Base-by-base conservation (phyloP, 352 stramenopile genomes). In the Pythium periplocum region DNA sequence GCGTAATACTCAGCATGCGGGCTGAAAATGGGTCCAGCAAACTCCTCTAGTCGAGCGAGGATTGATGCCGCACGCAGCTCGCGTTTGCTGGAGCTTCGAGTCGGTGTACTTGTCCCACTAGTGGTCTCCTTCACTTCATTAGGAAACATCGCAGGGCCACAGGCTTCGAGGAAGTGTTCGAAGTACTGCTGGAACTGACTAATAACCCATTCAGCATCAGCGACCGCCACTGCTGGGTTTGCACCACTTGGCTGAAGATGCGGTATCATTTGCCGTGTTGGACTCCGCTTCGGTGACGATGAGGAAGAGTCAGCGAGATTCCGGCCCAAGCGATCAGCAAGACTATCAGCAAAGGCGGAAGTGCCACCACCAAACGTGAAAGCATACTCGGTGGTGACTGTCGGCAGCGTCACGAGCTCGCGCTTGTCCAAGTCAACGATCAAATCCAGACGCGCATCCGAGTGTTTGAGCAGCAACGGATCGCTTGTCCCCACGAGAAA, bases 151-250 rank as follows among this genome's bases (percentile, higher is more conserved):
- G 45, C 50, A 40, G 53, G 66, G 62, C 60, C 69, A n/a, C 52
- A 68, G 35, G 73, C 65, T 9, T 76, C 59, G 12, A 86, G 33
- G 38, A 89, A 75, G 10, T 75, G 62, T 33, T 87, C 74, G 57
- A 87, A 87, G 59, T 86, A 88, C 9, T 48, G 49, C 48, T 78
- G 76, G 40, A 85, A 87, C 53, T 88, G 75, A 1, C 50, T 51
- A 4, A 87, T 58, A 0, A 88, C 56, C 76, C 78, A 92, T 26
- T 85, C 71, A 3, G 75, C 63, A 43, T 92, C 78, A 0, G 69
- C 66, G 43, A 48, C 43, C 43, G 17, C 17, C 9, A 1, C 9
- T 11, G 43, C 17, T 30, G 9, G 17, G 54, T 57, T 30, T 48
- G 60, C 9, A 52, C 48, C 3, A 53, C 48, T 26, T 58, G 45